Conservation (phyloP, 2,329 filamentous ascomycete species). For the Fusarium nisikadoi region DNA sequence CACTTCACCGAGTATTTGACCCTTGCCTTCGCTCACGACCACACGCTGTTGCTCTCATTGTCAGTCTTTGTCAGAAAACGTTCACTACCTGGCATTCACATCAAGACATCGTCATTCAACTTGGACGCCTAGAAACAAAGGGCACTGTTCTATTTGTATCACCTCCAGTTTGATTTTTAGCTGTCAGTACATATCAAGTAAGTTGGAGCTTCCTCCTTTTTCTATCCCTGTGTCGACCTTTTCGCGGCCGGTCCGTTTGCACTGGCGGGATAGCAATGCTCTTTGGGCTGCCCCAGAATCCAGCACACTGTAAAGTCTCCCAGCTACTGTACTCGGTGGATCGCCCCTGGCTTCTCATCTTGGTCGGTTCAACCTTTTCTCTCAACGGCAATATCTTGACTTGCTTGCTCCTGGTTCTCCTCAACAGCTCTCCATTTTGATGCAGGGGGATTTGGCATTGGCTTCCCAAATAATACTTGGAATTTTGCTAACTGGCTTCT, state of each 20-base stretch:
- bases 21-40: constrained; percentile 9
- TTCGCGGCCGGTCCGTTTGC: not conserved
- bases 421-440: not conserved
- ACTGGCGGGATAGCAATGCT: not conserved
- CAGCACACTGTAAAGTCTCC: no score
- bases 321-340: not conserved
- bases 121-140: constrained; percentile 38
- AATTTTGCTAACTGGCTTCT: constrained; percentile 46
- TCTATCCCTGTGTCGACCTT: not conserved
- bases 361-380: not conserved
- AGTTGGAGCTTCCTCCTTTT: constrained; percentile 35
- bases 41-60: constrained; percentile 7
- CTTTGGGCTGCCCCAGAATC: not conserved
- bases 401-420: not conserved
- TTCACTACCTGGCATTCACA: constrained; percentile 19
- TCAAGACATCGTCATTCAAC: constrained; percentile 11
- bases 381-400: not conserved
- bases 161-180: constrained; percentile 51
- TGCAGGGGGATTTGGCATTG: not conserved
- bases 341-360: not conserved
- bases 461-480: constrained; percentile 44
- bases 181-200: constrained; percentile 45
- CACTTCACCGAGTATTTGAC: constrained; percentile 8
- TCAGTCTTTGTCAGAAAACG: constrained; percentile 16
- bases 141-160: constrained; percentile 50